Conservation (phyloP, 768 basidiomycete species). For the Xerocomus spinulosus region DNA sequence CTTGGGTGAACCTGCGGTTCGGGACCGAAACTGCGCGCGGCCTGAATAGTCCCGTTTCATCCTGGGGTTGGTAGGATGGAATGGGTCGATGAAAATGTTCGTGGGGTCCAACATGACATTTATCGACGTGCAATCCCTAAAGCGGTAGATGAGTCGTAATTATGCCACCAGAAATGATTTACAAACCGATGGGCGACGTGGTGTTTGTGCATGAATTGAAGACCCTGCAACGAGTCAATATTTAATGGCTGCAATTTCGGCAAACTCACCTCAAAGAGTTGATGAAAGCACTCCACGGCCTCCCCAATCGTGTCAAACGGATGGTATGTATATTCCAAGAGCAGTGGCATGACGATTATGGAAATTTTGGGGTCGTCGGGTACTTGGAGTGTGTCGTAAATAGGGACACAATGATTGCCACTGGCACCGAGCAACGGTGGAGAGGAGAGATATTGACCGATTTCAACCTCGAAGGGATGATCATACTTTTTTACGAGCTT, state of each 20-base stretch:
- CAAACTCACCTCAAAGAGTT: conserved; percentile 27
- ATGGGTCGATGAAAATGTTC: background rate
- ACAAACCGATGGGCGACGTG: background rate
- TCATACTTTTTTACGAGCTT: conserved; percentile 19
- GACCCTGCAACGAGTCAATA: background rate
- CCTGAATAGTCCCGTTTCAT: background rate
- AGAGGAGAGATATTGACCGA: conserved; percentile 19
- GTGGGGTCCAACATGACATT: background rate
- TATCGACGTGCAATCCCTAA: background rate
- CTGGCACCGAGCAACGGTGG: background rate
- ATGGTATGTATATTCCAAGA: conserved; percentile 24
- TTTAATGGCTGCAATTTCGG: no score
- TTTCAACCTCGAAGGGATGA: conserved; percentile 25
- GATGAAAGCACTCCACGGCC: conserved; percentile 23
- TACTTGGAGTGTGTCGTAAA: conserved; percentile 20
- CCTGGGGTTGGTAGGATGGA: background rate
- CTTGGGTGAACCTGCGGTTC: background rate
- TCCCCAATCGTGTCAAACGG: conserved; percentile 22
- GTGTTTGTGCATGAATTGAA: background rate
- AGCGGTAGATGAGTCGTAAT: background rate
- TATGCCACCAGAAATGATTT: background rate
- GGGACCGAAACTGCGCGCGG: background rate
- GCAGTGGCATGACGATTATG: conserved; percentile 33
- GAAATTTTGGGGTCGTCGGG: conserved; percentile 11
- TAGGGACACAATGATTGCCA: conserved; percentile 33